Base-by-base conservation (phyloP, 129 eudicot genomes). In the Flaveria robusta region DNA sequence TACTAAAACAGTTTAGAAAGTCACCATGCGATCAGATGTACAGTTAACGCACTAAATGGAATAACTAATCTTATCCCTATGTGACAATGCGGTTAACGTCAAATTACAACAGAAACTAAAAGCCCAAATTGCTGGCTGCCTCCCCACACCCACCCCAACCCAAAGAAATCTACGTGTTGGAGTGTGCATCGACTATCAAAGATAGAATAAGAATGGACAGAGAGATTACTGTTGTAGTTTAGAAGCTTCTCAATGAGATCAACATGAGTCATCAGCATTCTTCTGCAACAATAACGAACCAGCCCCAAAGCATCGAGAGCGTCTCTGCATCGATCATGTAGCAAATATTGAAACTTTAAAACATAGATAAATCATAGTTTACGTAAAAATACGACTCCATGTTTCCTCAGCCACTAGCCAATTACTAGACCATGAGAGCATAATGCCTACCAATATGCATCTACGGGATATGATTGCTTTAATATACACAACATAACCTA, bases 241-340 rank as follows among this genome's bases (percentile, higher is more conserved):
- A 93, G 88, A 68, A 93, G 98, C 93, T 90, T 93, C 90, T 93
- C 98, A 49, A 93, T 93, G 77, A 93, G 95, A 79, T 93, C 98
- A 76, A 93, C 97, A 72, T 93, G 98, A 60, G 97, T 93, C 98
- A 93, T 93, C 69, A 93, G 87, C 98, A 93, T 93, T 74, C 97
- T 88, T 82, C 98, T 84, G 70, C 98, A 93, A 72, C 98, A 93
- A 52, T 90, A 93, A 3, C 97, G 98, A 56, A 90, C 96, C 81
- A 93, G 84, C 51, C 86, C 88, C 81, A 93, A 64, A 10, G 97
- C 89, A 88, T 93, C 98, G 50, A 90, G 93, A 47, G 98, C 98
- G 81, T 93, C 98, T 34, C 98, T 93, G 91, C 70, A 84, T 51
- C 73, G 55, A 24, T 73, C 74, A 73, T 54, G 50, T 34, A 60